phyloP scores from a whole-genome alignment of 1,139 yeast genomes.

The Pneumocystis jirovecii region DNA sequence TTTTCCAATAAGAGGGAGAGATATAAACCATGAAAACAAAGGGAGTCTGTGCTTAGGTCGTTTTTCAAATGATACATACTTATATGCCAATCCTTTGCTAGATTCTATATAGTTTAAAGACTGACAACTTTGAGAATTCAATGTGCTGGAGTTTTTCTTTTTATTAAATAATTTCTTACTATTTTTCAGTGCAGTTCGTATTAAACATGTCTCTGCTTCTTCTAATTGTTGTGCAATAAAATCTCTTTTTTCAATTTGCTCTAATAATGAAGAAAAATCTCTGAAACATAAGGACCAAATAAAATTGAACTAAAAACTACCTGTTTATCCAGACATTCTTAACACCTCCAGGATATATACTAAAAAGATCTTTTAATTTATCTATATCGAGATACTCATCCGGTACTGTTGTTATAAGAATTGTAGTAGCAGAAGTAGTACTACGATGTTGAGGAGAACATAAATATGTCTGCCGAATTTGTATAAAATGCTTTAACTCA shows the following conservation, averaged over 20 bases:
- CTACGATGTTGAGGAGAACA: conserved; percentile 62
- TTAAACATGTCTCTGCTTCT: conserved; percentile 45
- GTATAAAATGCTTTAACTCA: conserved; percentile 65
- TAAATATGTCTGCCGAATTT: conserved; percentile 66
- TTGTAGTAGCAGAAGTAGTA: conserved; percentile 59
- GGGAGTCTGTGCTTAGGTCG: conserved; percentile 50
- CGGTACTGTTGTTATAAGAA: conserved; percentile 71
- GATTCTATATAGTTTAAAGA: conserved; percentile 15
- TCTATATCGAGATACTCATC: conserved; percentile 47
- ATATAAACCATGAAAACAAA: conserved; percentile 21
- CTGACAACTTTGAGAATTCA: conserved; percentile 15
- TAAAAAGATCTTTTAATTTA: conserved; percentile 43
- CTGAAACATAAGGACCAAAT: neutral
- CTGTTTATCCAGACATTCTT: conserved; percentile 63
- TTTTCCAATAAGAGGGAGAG: conserved; percentile 47
- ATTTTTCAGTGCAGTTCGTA: conserved; percentile 46
- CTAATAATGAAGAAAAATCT: conserved; percentile 30
- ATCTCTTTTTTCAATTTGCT: conserved; percentile 47
- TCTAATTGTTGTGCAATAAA: conserved; percentile 51
- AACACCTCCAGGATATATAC: conserved; percentile 34
- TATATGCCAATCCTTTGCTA: conserved; percentile 1
- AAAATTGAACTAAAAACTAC: conserved; percentile 29
- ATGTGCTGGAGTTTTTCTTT: conserved; percentile 18
- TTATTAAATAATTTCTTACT: conserved; percentile 34
- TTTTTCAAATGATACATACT: conserved; percentile 57